Conservation (phyloP, 2,329 filamentous ascomycete species). For the Alternaria sp. region DNA sequence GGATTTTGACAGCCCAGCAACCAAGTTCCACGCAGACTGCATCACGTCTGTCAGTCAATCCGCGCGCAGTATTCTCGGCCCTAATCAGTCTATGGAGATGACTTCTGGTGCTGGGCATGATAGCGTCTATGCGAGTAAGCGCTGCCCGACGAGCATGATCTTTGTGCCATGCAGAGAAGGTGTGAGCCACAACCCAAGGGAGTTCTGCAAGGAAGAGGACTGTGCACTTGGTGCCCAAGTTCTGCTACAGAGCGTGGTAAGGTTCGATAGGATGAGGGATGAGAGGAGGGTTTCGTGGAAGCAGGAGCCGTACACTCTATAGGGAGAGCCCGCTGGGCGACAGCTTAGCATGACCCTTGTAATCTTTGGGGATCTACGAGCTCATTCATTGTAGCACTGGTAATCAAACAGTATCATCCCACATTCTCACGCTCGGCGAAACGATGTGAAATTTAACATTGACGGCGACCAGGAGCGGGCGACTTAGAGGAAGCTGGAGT, state of each 20-base stretch:
- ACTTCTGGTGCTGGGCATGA: slow-evolving; percentile 71
- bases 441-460: neutral
- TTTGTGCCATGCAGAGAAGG: slow-evolving; percentile 57
- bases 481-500: neutral
- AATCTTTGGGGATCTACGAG: neutral
- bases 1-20: slow-evolving; percentile 64
- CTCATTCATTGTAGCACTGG: neutral
- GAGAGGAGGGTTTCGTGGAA: slow-evolving; percentile 42
- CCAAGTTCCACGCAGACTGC: slow-evolving; percentile 71
- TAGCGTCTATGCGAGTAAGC: slow-evolving; percentile 53
- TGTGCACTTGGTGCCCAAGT: slow-evolving; percentile 58
- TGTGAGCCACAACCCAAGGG: slow-evolving; percentile 56
- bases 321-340: neutral
- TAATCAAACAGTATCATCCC: neutral
- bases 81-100: slow-evolving; percentile 58
- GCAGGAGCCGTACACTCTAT: slow-evolving; percentile 33
- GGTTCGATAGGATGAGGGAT: slow-evolving; percentile 56
- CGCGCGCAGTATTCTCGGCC: slow-evolving; percentile 64
- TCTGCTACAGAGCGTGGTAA: slow-evolving; percentile 57
- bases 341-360: neutral
- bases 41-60: slow-evolving; percentile 68
- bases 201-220: slow-evolving; percentile 54
- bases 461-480: neutral
- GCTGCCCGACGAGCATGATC: slow-evolving; percentile 57
- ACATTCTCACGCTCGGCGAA: neutral